Evolutionary conservation across 805 yeast genomes (phyloP), one percentile per base, ranked within the genome.

Genomic region (Wickerhamia fluorescens): DNA sequence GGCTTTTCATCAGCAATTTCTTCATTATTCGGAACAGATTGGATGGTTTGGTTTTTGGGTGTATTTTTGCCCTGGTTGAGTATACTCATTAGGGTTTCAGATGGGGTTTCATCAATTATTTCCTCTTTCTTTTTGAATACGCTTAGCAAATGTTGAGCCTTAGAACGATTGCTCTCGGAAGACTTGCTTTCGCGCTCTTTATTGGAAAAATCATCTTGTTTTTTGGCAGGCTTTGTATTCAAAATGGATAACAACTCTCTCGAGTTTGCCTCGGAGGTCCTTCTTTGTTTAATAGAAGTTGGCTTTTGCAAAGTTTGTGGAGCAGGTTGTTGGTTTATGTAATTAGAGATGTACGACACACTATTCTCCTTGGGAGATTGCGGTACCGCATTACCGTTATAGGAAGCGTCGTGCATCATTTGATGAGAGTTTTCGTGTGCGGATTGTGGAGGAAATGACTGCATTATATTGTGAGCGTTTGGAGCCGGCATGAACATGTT

Each of bases 161-260:
- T 56, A 6, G 57, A 47, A 24, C 53, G 42, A 24, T 54, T 53
- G 15, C 34, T 51, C 14, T 46, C 47, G 4, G 39, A 25, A 5
- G 20, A 10, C 30, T 38, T 31, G n/a, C n/a, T n/a, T 7, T 28
- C 28, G 13, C 21, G 23, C 8, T 34, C 37, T n/a, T n/a, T n/a
- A n/a, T n/a, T n/a, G n/a, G n/a, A n/a, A n/a, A n/a, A n/a, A n/a
- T n/a, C n/a, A 4, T 24, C 29, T n/a, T 27, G 25, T 15, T 35
- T 44, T 24, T 28, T 35, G 23, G 24, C 33, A 16, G 33, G 31
- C 18, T 49, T 53, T n/a, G n/a, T n/a, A 20, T 58, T 64, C 41
- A 70, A 53, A 12, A 69, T 49, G 3, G 68, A 61, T 30, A 68
- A 53, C 9, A 70, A 42, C 29, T 67, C 71, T 36, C 56, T 59